Percentiles rank a stretch among this genome's conserved stretches.
Evolutionary conservation across 805 yeast species (phyloP).

Genomic region (Myxozyma neglecta): DNA sequence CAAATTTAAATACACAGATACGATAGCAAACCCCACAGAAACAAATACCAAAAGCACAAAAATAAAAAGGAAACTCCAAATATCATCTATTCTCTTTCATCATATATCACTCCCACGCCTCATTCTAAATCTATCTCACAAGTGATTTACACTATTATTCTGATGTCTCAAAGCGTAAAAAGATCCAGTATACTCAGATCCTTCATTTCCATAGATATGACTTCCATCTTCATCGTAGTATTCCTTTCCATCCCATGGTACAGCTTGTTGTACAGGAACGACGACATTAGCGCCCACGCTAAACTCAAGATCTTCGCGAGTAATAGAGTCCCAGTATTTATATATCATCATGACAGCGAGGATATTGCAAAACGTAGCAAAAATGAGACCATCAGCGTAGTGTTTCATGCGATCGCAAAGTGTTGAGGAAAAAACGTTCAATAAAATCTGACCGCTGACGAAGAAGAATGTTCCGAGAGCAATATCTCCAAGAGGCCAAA

Average conservation of each 20-base stretch:
- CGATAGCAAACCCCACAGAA: background rate
- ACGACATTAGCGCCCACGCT: constrained; percentile 60
- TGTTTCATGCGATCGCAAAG: constrained; percentile 77
- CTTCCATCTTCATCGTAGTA: constrained; percentile 22
- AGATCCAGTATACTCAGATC: constrained; percentile 29
- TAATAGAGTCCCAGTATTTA: constrained; percentile 94
- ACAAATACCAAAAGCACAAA: background rate
- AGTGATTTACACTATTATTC: constrained; percentile 13
- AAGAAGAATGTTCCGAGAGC: constrained; percentile 70
- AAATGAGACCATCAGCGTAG: constrained; percentile 86
- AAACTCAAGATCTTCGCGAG: constrained; percentile 92
- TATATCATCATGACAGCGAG: constrained; percentile 92
- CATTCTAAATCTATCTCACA: background rate
- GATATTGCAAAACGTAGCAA: constrained; percentile 76
- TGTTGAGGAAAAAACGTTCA: constrained; percentile 63
- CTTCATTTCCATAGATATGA: constrained; percentile 18
- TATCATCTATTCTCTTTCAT: background rate
- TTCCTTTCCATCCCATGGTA: constrained; percentile 28
- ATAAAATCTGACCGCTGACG: constrained; percentile 72
- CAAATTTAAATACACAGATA: background rate
- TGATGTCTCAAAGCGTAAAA: constrained; percentile 21
- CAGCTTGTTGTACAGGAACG: constrained; percentile 37
- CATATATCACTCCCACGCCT: background rate
- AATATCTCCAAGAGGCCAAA: constrained; percentile 91
- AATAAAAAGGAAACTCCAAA: background rate